These are phyloP conservation scores for Phytophthora hibernalis DNA, from an alignment of 352 stramenopile genomes.

Conservation along the genomic window DNA sequence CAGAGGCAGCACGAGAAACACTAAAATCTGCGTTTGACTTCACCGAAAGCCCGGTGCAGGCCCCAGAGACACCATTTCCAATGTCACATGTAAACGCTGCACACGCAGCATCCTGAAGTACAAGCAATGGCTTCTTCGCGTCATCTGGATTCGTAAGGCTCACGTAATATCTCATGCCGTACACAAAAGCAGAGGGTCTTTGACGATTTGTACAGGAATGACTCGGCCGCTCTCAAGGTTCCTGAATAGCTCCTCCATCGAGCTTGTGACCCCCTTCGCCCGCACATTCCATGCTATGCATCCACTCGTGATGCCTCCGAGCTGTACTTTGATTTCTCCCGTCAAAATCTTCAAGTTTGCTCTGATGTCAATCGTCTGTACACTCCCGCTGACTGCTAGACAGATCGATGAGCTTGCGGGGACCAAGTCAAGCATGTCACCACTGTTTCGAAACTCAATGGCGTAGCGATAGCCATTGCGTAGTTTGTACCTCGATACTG, in stretches of 20 bases:
- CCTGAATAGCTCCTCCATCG: constrained; percentile 50
- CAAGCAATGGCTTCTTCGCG: constrained; percentile 39
- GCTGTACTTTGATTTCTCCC: constrained; percentile 50
- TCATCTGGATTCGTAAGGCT: constrained; percentile 53
- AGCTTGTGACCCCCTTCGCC: constrained; percentile 39
- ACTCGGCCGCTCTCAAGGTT: constrained; percentile 43
- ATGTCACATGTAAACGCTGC: constrained; percentile 58
- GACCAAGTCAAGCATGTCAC: constrained; percentile 61
- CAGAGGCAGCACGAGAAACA: constrained; percentile 41
- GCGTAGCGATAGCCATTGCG: constrained; percentile 64
- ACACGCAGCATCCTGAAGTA: constrained; percentile 40
- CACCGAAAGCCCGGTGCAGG: constrained; percentile 49
- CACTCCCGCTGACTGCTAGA: constrained; percentile 40
- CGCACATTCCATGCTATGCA: constrained; percentile 62
- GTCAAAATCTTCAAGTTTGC: constrained; percentile 49
- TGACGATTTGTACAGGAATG: constrained; percentile 51
- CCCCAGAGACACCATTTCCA: constrained; percentile 29
- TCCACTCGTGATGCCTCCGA: constrained; percentile 41
- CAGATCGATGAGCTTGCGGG: constrained; percentile 46
- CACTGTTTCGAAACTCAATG: constrained; percentile 59
- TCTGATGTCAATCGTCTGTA: constrained; percentile 73
- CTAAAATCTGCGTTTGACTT: constrained; percentile 57
- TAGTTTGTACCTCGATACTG: constrained; percentile 24
- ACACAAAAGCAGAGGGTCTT: constrained; percentile 45
- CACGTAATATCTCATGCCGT: constrained; percentile 56